Conservation (phyloP, 1,139 yeast species). For the Wickerhamomyces sp. region DNA sequence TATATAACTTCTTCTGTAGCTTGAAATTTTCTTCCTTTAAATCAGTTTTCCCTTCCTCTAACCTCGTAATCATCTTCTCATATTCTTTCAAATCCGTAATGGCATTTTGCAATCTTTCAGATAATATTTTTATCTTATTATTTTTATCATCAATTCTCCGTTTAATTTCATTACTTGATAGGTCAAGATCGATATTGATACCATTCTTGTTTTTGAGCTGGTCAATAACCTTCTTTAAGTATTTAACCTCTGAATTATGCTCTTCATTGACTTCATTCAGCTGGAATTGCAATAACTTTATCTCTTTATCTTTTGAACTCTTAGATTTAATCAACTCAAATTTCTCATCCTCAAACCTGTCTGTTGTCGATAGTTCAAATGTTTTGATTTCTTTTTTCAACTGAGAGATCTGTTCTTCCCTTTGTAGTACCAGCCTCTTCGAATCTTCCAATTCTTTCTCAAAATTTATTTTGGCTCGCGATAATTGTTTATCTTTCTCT, state of each 20-base stretch:
- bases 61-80: slow-evolving; percentile 17
- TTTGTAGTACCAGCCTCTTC: slow-evolving; percentile 28
- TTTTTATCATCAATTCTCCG: slow-evolving; percentile 26
- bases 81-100: slow-evolving; percentile 15
- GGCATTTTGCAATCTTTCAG: slow-evolving; percentile 16
- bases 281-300: slow-evolving; percentile 35
- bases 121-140: slow-evolving; percentile 16
- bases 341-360: slow-evolving; percentile 33
- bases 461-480: slow-evolving; percentile 8
- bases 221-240: slow-evolving; percentile 21
- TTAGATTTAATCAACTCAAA: slow-evolving; percentile 31
- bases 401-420: slow-evolving; percentile 33
- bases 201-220: slow-evolving; percentile 10
- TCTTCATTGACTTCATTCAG: slow-evolving; percentile 31
- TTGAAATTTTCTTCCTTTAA: slow-evolving; percentile 20
- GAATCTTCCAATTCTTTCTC: slow-evolving; percentile 26
- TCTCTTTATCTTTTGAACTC: slow-evolving; percentile 32
- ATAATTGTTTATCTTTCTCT: slow-evolving; percentile 15
- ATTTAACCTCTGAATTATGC: slow-evolving; percentile 31
- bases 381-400: slow-evolving; percentile 25
- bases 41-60: slow-evolving; percentile 17
- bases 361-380: slow-evolving; percentile 13
- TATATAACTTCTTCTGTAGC: slow-evolving; percentile 14
- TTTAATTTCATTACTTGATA: slow-evolving; percentile 21
- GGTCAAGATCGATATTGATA: too few species aligned